A percentile compares a stretch with the other conserved stretches of the same genome.
phyloP scores from a whole-genome alignment of 495 filamentous ascomycete species.

The Podospora conica region DNA sequence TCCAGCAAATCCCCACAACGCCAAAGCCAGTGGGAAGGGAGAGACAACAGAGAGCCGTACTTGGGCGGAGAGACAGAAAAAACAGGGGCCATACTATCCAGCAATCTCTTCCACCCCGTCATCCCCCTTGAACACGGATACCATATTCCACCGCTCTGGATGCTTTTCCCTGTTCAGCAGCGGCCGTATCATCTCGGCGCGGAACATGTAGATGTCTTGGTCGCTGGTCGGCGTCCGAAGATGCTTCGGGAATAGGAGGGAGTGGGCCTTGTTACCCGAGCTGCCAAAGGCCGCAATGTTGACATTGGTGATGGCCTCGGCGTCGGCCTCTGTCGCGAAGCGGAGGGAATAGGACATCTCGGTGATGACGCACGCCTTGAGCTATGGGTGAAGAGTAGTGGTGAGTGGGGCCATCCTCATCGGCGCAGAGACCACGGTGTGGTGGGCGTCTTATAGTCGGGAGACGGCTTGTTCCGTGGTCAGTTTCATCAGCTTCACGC shows the following conservation, averaged over 20 bases:
- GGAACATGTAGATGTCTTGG: background rate
- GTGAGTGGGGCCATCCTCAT: background rate
- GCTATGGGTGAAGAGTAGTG: background rate
- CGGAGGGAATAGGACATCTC: background rate
- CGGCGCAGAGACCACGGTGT: background rate
- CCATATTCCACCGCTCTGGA: background rate
- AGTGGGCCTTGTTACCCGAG: background rate
- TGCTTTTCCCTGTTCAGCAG: background rate
- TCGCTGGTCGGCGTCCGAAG: background rate
- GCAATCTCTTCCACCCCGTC: background rate
- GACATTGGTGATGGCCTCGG: background rate
- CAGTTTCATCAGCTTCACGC: background rate
- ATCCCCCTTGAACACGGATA: background rate
- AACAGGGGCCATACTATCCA: background rate
- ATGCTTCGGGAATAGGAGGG: background rate
- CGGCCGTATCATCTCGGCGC: background rate
- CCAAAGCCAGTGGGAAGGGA: background rate
- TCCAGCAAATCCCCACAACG: no score
- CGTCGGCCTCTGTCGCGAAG: background rate
- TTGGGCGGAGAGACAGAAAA: no score
- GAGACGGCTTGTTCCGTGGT: background rate
- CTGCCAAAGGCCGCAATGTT: background rate
- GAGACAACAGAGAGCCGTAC: no score
- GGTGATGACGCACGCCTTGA: background rate
- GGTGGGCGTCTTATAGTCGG: background rate